These are phyloP conservation scores for Xylaria longipes DNA, from an alignment of 495 filamentous ascomycete species.

Conservation along the genomic window DNA sequence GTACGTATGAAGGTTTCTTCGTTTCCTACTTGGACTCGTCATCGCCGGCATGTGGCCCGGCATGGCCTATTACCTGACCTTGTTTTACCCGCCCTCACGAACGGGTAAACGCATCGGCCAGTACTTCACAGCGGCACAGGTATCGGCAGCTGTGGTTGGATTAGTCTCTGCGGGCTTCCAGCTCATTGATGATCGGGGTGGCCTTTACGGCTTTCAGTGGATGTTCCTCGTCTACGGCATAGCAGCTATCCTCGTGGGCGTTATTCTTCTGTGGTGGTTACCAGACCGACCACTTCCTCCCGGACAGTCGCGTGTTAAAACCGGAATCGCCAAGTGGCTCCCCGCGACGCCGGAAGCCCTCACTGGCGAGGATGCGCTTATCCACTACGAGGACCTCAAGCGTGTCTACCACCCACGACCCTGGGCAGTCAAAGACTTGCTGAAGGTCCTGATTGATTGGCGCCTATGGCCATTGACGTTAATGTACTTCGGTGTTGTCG, in stretches of 20 bases:
- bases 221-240: constrained; percentile 93
- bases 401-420: constrained; percentile 74
- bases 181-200: constrained; percentile 79
- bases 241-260: constrained; percentile 70
- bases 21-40: constrained; percentile 85
- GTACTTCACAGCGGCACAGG: constrained; percentile 88
- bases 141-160: constrained; percentile 89
- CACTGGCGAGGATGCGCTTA: constrained; percentile 74
- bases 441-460: constrained; percentile 78
- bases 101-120: constrained; percentile 88
- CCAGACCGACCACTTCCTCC: constrained; percentile 81
- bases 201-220: constrained; percentile 88
- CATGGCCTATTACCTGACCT: constrained; percentile 90
- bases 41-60: constrained; percentile 96
- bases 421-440: constrained; percentile 75
- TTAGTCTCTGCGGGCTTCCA: constrained; percentile 91
- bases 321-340: constrained; percentile 61
- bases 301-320: constrained; percentile 55
- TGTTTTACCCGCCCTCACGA: constrained; percentile 87
- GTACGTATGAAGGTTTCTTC: constrained; percentile 64
- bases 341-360: constrained; percentile 72
- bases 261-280: constrained; percentile 84
- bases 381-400: constrained; percentile 86
- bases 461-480: constrained; percentile 81
- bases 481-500: constrained; percentile 96